These are phyloP conservation scores for Firmiana major DNA, from an alignment of 345 rosid genomes.

Conservation along the genomic window DNA sequence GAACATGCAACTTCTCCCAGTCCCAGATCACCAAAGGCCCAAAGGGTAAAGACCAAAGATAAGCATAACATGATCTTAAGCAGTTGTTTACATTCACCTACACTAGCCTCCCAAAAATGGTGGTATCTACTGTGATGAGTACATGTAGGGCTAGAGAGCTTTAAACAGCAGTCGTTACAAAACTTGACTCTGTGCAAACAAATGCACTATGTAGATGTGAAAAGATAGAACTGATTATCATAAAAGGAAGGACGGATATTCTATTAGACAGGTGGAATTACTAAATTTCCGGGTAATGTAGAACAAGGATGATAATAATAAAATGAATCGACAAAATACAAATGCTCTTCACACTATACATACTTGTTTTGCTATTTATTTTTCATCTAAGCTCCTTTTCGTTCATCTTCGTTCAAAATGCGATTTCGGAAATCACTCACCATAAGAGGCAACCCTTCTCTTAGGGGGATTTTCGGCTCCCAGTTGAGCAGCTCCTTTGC, in stretches of 20 bases:
- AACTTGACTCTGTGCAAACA: conserved; percentile 6
- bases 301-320: conserved; percentile 3
- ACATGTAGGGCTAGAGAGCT: background rate
- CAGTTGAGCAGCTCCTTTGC: conserved; percentile 89
- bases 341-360: conserved; percentile 42
- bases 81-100: background rate
- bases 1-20: background rate
- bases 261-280: conserved; percentile 14
- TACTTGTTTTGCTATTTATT: background rate
- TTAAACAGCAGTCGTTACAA: conserved; percentile 1
- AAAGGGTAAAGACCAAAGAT: background rate
- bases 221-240: background rate
- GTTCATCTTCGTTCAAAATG: conserved; percentile 82
- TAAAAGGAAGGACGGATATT: background rate
- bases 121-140: background rate
- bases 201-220: background rate
- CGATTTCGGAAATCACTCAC: conserved; percentile 84
- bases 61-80: background rate
- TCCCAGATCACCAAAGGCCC: background rate
- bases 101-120: background rate
- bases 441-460: conserved; percentile 91
- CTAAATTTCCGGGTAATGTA: conserved; percentile 18
- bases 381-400: conserved; percentile 46
- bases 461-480: conserved; percentile 81
- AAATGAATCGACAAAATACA: conserved; percentile 29